Evolutionary conservation across 1,284 basidiomycete species (phyloP), one percentile per base, ranked within the genome.

Genomic region (Baeospora myosura): DNA sequence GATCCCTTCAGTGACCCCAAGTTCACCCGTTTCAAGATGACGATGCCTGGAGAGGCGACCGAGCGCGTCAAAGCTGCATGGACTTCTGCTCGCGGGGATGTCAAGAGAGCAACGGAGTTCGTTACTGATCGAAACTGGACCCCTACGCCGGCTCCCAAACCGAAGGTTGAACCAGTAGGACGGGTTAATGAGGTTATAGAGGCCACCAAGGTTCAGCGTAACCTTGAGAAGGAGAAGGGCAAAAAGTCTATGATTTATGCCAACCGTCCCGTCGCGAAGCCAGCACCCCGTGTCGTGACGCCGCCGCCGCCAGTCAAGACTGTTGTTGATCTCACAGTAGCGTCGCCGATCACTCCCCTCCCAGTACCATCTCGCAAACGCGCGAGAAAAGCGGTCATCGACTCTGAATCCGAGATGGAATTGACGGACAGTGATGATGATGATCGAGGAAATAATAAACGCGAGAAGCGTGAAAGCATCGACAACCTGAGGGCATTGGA

Each of bases 161-260:
- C 51, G 22, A 47, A 48, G 20, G 31, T 36, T 4, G 75, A 77
- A 42, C 66, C 61, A 8, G 49, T 66, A 12, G 81, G 82, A 16
- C 70, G 78, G 40, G 78, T 85, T 20, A 74, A 71, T 45, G 83
- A 84, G 52, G 57, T 85, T 20, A 80, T 84, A 37, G 80, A 86
- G 49, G 79, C 78, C 10, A 71, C 65, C 20, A 78, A 76, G 51
- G 80, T 79, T 2, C 72, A 71, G 49, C 69, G 78, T 44, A 72
- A 70, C 16, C 76, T 78, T 25, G 69, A 68, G 43, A 78, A 69
- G 54, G 81, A 85, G 60, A 79, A 81, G 58, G 84, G 78, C 8
- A 84, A 82, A 58, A 81, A 76, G 55, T 88, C 84, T 8, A 69
- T 77, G 56, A 88, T 88, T 42, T 88, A 88, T 50, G 78, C 78